Evolutionary conservation across 768 basidiomycete species (phyloP), one percentile per base, ranked within the genome.

Genomic region (Lentinula sp.): DNA sequence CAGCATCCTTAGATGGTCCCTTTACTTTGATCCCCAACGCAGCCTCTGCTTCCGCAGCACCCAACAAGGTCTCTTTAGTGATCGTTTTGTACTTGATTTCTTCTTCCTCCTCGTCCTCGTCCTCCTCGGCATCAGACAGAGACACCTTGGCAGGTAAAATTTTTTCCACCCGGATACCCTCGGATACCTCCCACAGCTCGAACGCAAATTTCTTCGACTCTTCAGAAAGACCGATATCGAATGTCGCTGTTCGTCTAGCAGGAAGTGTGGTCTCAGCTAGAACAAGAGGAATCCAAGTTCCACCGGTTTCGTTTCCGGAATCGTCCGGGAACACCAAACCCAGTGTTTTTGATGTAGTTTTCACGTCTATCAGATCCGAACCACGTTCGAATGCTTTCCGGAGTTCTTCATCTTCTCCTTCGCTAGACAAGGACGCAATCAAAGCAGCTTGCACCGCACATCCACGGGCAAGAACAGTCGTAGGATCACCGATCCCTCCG

Each of bases 101-200:
- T 35, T 78, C 71, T 62, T 83, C 82, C 63, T 86, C 85, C 15
- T 82, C 87, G 1, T 82, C 83, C 10, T 86, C 86, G 0, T 79
- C 81, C 0, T 81, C 77, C 7, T 79, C 81, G 3, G 77, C 78
- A 2, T 79, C 81, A 9, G 77, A 76, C 15, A 73, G 68, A 23
- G 81, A 81, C 7, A 73, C 63, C 63, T 79, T 79, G 4, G 78
- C 75, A 3, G 76, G 77, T 54, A 75, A 77, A 23, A 82, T 74
- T 67, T 81, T 85, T 65, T 89, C 88, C 23, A 87, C 69, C 60
- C 83, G 81, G 62, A 91, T 77, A 2, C 80, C 80, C 67, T 91
- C 90, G 57, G 80, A 80, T 16, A 85, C 85, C 69, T 93, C 90
- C 88, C 89, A 91, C 32, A 93, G 73, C 71, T 93, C 91, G 57